Evolutionary conservation across 345 rosid species (phyloP), one percentile per base, ranked within the genome.

Genomic region (Triadica sebifera): DNA sequence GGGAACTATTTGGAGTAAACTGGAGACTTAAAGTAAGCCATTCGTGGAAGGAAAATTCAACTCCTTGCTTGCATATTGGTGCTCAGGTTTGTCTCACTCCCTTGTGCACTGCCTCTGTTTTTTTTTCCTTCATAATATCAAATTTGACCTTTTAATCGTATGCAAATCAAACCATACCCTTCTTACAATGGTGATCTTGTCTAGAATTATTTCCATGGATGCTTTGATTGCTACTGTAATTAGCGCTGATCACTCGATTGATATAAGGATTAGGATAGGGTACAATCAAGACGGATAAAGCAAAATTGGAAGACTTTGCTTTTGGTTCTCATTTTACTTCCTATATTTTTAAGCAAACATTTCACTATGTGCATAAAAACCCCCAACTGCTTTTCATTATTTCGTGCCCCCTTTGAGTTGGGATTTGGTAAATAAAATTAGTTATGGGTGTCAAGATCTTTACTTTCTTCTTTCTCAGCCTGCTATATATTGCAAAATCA

Each of bases 271-370:
- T 13, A 12, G 17, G 52, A 19, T 65, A 12, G 17, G 52, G 8
- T 65, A 41, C 34, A 29, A 29, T 29, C 34, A 29, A 19, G 52
- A 65, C 11, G 46, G 46, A 11, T 19, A 37, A 24, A 37, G 24
- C 53, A 13, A 68, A 68, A 45, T 39, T 22, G 15, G 11, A 34
- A 61, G 63, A 16, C 72, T 22, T 79, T 62, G 75, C 83, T 67
- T 82, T 61, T 56, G 74, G 47, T 70, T 62, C 43, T 74, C 60
- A 55, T 49, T 73, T 61, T 73, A 37, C 38, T 67, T 67, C 22
- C 75, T 37, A 67, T 46, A 64, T 66, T 75, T 73, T 47, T 56
- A 83, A 76, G 82, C 81, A 76, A 83, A 41, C 73, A 63, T 53
- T 67, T 66, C 22, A 19, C 25, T 0, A 2, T 16, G 46, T 60